Base-by-base conservation (phyloP, 805 yeast genomes). In the Starmerella stellata region DNA sequence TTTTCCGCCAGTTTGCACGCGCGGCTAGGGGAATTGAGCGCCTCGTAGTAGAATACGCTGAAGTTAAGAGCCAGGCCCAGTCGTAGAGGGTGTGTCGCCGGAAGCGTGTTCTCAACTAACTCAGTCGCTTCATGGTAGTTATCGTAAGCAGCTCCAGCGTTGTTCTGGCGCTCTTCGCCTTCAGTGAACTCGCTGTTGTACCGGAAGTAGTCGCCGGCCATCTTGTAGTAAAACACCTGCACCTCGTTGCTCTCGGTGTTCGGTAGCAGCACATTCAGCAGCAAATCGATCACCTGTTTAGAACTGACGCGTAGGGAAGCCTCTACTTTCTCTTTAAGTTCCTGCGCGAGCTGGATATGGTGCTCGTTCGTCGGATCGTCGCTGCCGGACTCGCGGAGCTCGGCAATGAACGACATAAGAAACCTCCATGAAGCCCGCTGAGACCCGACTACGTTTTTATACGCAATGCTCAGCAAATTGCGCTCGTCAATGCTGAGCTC, bases 131-230 rank as follows among this genome's bases (percentile, higher is more conserved):
- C 61, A 65, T 80, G 79, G 72, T 87, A 87, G 46, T 95, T 87
- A 63, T 82, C 93, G 58, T 83, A 73, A 30, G 96, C 87, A 50
- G 77, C 70, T 55, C 79, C 83, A 37, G 96, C 90, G 48, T 94
- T 92, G 50, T 71, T 82, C 61, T 83, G 81, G 61, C 95, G 80
- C 65, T 77, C 78, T 52, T 83, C 95, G 49, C 80, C 74, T 54
- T 75, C 70, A 46, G 95, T 87, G 58, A 87, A 90, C 69, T 87
- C 98, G 47, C 95, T 95, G 66, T 87, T 72, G 65, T 87, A 87
- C 70, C 98, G 93, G 70, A 85, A 93, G 71, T 87, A 87, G 64
- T 87, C 98, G 71, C 96, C 98, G 70, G 87, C 87, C 96, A 87
- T 87, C 74, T 87, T 87, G 69, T 81, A 83, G 72, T 87, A 87